phyloP scores from a whole-genome alignment of 306 rosid species.

The Fagus sylvatica region DNA sequence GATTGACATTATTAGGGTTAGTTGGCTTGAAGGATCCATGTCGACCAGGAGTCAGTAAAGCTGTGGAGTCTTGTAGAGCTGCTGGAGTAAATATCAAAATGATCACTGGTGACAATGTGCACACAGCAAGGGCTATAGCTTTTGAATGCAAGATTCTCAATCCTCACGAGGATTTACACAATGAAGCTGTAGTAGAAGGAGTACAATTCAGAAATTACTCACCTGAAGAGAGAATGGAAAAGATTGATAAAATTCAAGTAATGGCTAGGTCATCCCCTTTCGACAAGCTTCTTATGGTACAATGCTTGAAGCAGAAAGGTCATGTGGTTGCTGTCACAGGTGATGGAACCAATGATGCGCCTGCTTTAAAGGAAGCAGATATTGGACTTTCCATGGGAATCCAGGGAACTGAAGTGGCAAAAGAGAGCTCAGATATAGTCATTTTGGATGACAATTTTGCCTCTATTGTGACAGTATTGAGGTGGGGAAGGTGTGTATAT shows the following conservation, averaged over 20 bases:
- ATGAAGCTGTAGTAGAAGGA: conserved; percentile 20
- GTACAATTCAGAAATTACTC: conserved; percentile 27
- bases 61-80: conserved; percentile 27
- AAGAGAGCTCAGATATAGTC: conserved; percentile 32
- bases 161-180: background rate
- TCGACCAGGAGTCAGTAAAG: conserved; percentile 18
- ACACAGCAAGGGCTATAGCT: conserved; percentile 32
- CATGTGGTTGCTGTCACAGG: conserved; percentile 36
- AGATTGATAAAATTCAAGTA: conserved; percentile 21
- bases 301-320: conserved; percentile 26
- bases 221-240: conserved; percentile 23
- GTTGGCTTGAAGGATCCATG: conserved; percentile 32
- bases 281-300: conserved; percentile 35
- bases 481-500: conserved; percentile 35
- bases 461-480: conserved; percentile 21
- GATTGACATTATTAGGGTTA: conserved; percentile 13
- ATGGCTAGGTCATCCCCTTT: conserved; percentile 32
- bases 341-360: conserved; percentile 35
- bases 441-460: conserved; percentile 26
- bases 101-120: conserved; percentile 31
- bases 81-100: conserved; percentile 30
- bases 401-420: conserved; percentile 35
- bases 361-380: conserved; percentile 31
- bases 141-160: conserved; percentile 23
- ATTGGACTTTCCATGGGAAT: conserved; percentile 37